Evolutionary conservation across 495 filamentous ascomycete species (phyloP).

Genomic region (Podospora tetraspora): DNA sequence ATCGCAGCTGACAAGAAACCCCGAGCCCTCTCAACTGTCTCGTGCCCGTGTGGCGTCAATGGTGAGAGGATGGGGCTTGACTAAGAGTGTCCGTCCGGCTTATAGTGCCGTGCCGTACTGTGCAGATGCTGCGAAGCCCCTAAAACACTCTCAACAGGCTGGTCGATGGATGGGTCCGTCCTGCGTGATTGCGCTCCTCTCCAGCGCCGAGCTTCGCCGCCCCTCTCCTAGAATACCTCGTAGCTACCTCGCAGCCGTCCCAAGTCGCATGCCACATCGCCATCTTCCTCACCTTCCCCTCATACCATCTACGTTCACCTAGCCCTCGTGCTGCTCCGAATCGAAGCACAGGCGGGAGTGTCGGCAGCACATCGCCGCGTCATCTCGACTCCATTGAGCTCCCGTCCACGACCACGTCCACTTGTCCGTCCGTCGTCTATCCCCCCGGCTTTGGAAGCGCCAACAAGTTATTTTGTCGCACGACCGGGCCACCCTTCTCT

Average conservation of each 20-base stretch:
- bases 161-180: background rate
- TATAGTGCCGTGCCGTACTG: background rate
- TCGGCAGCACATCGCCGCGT: background rate
- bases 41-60: background rate
- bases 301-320: background rate
- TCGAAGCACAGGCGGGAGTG: background rate
- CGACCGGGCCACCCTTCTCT: background rate
- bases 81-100: background rate
- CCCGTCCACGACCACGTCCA: background rate
- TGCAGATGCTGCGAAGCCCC: background rate
- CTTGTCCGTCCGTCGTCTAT: background rate
- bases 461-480: background rate
- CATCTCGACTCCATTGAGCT: background rate
- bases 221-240: conserved; percentile 6
- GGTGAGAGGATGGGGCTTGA: background rate
- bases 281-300: conserved; percentile 6
- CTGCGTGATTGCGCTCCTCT: background rate
- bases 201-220: conserved; percentile 2
- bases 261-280: background rate
- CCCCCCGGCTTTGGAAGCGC: background rate
- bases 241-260: no score
- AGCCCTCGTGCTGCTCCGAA: background rate
- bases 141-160: background rate
- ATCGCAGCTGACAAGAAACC: no score
- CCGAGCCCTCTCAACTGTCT: no score